A percentile compares a stretch with the other conserved stretches of the same genome.
Conservation (phyloP, 2,329 filamentous ascomycete species). For the Byssothecium circinans region DNA sequence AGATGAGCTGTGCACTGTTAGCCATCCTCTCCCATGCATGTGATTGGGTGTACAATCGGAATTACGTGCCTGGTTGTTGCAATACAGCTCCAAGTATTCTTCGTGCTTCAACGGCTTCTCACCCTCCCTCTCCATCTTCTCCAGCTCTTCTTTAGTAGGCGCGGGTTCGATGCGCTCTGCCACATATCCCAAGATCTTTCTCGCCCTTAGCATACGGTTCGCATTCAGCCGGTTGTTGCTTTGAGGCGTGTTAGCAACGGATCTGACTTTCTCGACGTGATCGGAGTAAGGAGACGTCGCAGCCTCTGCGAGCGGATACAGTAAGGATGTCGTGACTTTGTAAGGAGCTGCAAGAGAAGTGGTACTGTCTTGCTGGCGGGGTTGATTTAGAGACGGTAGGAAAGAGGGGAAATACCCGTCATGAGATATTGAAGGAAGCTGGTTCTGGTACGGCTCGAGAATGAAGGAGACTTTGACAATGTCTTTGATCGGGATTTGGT, state of each 20-base stretch:
- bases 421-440: slow-evolving; percentile 72
- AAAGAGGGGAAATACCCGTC: slow-evolving; percentile 60
- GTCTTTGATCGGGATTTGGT: slow-evolving; percentile 83
- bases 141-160: slow-evolving; percentile 58
- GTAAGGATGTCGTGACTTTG: too few species aligned
- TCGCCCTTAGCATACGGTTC: slow-evolving; percentile 92
- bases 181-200: slow-evolving; percentile 91
- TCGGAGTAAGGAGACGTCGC: too few species aligned
- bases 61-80: slow-evolving; percentile 82
- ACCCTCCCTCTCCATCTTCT: slow-evolving; percentile 43
- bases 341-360: too few species aligned
- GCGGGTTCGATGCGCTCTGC: slow-evolving; percentile 82
- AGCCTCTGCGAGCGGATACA: too few species aligned
- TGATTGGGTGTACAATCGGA: too few species aligned
- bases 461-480: slow-evolving; percentile 95
- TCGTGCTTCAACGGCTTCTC: slow-evolving; percentile 66
- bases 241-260: slow-evolving; percentile 26
- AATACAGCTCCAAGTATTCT: slow-evolving; percentile 93
- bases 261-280: slow-evolving; percentile 14
- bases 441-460: slow-evolving; percentile 76
- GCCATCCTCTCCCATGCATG: background rate
- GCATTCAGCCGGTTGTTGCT: slow-evolving; percentile 90
- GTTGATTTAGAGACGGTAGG: slow-evolving; percentile 2
- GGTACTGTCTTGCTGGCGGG: too few species aligned
- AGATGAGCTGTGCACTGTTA: slow-evolving; percentile 55